These are phyloP conservation scores for Gnetum montanum DNA, from an alignment of 75 land plant genomes.

Conservation along the genomic window DNA sequence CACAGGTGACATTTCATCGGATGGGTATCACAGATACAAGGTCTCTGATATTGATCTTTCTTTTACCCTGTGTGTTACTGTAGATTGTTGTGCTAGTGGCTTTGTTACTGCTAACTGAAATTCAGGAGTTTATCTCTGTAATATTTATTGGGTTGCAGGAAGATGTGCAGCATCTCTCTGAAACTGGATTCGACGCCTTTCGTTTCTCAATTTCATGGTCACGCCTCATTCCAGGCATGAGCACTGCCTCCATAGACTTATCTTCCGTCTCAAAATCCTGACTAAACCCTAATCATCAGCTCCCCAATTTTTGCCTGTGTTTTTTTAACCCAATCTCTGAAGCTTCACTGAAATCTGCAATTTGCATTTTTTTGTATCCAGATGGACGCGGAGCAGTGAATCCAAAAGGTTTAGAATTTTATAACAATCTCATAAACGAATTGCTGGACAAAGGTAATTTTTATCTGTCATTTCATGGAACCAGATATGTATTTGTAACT, in stretches of 20 bases:
- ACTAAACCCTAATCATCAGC: neutral
- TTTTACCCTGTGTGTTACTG: too few relatives aligned
- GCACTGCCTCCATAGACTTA: too few relatives aligned
- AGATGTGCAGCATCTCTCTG: constrained; percentile 25
- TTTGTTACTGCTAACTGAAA: too few relatives aligned
- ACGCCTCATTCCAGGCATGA: constrained; percentile 9
- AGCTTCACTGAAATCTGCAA: neutral
- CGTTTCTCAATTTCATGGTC: constrained; percentile 40
- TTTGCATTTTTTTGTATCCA: neutral
- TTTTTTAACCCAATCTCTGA: neutral
- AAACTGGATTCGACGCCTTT: constrained; percentile 27
- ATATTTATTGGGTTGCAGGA: too few relatives aligned
- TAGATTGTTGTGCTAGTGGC: too few relatives aligned
- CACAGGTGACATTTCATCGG: too few relatives aligned
- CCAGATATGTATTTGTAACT: neutral
- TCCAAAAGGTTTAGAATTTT: constrained; percentile 44
- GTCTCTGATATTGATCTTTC: too few relatives aligned
- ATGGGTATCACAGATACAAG: too few relatives aligned
- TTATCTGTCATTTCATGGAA: neutral
- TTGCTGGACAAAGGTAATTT: constrained; percentile 29
- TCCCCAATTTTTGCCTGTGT: neutral
- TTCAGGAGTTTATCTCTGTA: too few relatives aligned
- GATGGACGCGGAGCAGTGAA: constrained; percentile 41
- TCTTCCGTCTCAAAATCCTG: too few relatives aligned
- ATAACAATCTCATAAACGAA: constrained; percentile 57